These are phyloP conservation scores for Psilocybe azurescens DNA, from an alignment of 768 basidiomycete genomes.

Conservation along the genomic window DNA sequence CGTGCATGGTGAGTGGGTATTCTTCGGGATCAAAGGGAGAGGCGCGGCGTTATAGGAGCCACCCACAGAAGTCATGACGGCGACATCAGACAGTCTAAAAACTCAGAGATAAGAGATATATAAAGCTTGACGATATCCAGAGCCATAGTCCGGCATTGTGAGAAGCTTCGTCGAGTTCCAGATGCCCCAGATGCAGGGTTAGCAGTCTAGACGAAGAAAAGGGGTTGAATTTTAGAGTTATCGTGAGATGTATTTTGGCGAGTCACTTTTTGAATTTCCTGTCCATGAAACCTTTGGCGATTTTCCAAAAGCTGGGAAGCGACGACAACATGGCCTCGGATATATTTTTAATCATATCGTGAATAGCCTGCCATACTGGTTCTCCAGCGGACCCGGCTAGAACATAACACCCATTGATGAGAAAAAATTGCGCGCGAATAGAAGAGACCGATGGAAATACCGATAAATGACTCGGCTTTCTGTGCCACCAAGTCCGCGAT, in stretches of 20 bases:
- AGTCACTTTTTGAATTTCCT: slow-evolving; percentile 87
- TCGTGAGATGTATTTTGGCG: slow-evolving; percentile 6
- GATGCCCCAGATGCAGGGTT: slow-evolving; percentile 29
- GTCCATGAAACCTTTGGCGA: slow-evolving; percentile 89
- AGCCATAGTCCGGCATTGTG: slow-evolving; percentile 87
- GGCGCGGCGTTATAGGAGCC: slow-evolving; percentile 44
- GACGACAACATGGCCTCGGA: slow-evolving; percentile 86
- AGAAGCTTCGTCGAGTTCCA: slow-evolving; percentile 75
- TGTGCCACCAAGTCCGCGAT: slow-evolving; percentile 66
- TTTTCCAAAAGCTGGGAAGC: slow-evolving; percentile 93
- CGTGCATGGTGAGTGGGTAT: slow-evolving; percentile 84
- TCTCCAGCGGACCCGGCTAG: slow-evolving; percentile 74
- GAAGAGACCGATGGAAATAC: slow-evolving; percentile 41
- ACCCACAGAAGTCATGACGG: slow-evolving; percentile 48
- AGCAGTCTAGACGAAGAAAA: slow-evolving; percentile 29
- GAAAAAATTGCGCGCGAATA: not conserved
- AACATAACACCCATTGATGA: slow-evolving; percentile 9
- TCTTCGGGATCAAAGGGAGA: slow-evolving; percentile 61
- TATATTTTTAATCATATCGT: slow-evolving; percentile 82
- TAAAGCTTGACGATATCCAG: slow-evolving; percentile 87
- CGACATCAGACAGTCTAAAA: slow-evolving; percentile 77
- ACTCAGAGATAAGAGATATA: slow-evolving; percentile 82
- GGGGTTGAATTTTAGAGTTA: slow-evolving; percentile 8
- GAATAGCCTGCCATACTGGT: slow-evolving; percentile 81
- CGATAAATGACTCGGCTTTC: slow-evolving; percentile 62